Evolutionary conservation across 129 eudicot species (phyloP), one percentile per base, ranked within the genome.

Genomic region (Flaveria brownii): DNA sequence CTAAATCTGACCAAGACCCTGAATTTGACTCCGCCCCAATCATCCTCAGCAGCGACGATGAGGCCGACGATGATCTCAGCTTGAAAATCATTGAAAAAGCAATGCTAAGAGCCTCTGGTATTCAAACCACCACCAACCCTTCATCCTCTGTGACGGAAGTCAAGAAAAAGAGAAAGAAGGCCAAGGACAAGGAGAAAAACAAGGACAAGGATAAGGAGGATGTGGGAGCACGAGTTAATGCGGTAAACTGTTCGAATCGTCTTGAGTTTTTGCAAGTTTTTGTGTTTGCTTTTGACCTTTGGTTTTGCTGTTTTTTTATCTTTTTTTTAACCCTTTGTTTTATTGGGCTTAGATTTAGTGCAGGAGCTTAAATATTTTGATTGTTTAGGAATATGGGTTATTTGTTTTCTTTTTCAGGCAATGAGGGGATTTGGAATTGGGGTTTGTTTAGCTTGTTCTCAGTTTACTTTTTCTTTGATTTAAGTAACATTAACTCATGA

Each of bases 21-120:
- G 14, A 51, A 26, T 55, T 61, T 74, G 77, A 82, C 26, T 9
- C 46, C 13, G 41, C 70, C 12, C 55, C 81, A 18, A 68, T 80
- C 64, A 16, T 78, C 18, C 56, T 78, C 54, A 41, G 79, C 77
- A 80, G 78, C 78, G 88, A 84, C 41, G 87, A 86, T 14, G 99
- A 94, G 72, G 94, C 89, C 8, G 85, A 91, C 69, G 92, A 91
- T 47, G 99, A 91, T 54, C 76, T 91, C 76, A 94, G 96, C 82
- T 81, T 91, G 70, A 86, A 89, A 80, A 85, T 89, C 75, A 86
- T 89, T 2, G 84, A 91, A 78, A 87, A 91, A 76, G 82, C 92
- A 26, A 84, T 79, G 84, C 57, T 41, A 54, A 83, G 93, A 63
- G 74, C 82, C 3, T 41, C 39, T 13, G 52, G 42, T 33, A 63